These are phyloP conservation scores for Peronospora belbahrii DNA, from an alignment of 352 stramenopile species.

Conservation along the genomic window DNA sequence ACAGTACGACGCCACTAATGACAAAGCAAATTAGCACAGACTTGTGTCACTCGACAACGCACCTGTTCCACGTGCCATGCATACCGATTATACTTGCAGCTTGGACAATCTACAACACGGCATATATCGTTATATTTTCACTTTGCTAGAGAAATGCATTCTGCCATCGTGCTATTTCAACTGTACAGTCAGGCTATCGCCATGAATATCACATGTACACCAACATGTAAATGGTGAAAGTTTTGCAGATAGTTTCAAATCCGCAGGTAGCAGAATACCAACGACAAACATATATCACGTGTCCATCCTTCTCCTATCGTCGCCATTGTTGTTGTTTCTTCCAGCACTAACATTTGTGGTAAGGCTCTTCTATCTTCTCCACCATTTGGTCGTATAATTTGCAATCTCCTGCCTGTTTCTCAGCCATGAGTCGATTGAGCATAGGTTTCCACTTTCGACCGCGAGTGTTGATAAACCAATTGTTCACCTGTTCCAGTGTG, in stretches of 20 bases:
- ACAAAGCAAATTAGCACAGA: not conserved
- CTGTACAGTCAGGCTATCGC: no score
- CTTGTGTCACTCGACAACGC: no score
- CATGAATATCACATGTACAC: no score
- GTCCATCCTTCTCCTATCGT: not conserved
- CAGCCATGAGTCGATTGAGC: slow-evolving; percentile 58
- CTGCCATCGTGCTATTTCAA: no score
- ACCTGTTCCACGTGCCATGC: no score
- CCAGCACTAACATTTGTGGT: slow-evolving; percentile 32
- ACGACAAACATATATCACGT: not conserved
- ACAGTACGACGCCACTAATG: no score
- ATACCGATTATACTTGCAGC: no score
- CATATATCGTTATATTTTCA: no score
- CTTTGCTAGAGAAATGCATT: no score
- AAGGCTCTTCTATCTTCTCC: slow-evolving; percentile 71
- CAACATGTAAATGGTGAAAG: not conserved
- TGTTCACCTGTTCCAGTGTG: slow-evolving; percentile 83
- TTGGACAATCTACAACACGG: no score
- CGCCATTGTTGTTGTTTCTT: not conserved
- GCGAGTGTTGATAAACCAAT: slow-evolving; percentile 86
- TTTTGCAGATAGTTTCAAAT: not conserved
- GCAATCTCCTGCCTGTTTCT: slow-evolving; percentile 54
- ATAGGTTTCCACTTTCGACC: slow-evolving; percentile 83
- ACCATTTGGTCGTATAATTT: slow-evolving; percentile 71
- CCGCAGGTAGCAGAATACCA: not conserved